Conservation (phyloP, 1,139 yeast species). For the Suhomyces bribrorum region DNA sequence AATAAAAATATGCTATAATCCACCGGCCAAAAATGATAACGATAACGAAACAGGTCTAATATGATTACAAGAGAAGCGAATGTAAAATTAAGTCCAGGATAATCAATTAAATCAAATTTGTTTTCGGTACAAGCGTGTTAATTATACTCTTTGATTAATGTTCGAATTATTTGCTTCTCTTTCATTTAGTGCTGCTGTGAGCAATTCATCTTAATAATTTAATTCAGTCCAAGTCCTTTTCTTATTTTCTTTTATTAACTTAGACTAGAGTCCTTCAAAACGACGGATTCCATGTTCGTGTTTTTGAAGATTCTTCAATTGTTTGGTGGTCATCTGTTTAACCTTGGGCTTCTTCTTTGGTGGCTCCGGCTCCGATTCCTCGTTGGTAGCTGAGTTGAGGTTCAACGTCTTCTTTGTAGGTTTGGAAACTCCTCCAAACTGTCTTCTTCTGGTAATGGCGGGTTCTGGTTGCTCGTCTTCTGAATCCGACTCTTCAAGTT, state of each 20-base stretch:
- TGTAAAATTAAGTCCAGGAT: too few relatives aligned
- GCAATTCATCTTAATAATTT: too few relatives aligned
- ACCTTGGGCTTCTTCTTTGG: conserved; percentile 32
- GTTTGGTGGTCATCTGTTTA: conserved; percentile 46
- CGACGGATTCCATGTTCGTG: conserved; percentile 68
- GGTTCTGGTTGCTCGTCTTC: conserved; percentile 18
- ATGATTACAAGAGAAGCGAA: too few relatives aligned
- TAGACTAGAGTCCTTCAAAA: conserved; percentile 59
- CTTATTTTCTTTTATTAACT: not conserved
- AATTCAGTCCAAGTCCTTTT: not conserved
- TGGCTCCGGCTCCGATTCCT: conserved; percentile 13
- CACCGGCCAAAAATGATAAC: too few relatives aligned
- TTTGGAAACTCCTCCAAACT: conserved; percentile 1
- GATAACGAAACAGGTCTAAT: too few relatives aligned
- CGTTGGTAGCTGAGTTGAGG: conserved; percentile 6
- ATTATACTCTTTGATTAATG: too few relatives aligned
- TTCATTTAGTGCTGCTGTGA: too few relatives aligned
- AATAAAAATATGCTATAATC: too few relatives aligned
- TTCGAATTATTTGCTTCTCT: too few relatives aligned
- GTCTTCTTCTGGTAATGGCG: conserved; percentile 4
- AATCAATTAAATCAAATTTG: too few relatives aligned
- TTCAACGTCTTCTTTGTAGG: conserved; percentile 8
- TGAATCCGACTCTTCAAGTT: conserved; percentile 19
- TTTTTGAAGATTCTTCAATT: conserved; percentile 48
- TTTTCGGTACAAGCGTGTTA: too few relatives aligned